A percentile compares a stretch with the other conserved stretches of the same genome.
phyloP scores from a whole-genome alignment of 139 green algal genomes.

The Spirogloea muscicola region DNA sequence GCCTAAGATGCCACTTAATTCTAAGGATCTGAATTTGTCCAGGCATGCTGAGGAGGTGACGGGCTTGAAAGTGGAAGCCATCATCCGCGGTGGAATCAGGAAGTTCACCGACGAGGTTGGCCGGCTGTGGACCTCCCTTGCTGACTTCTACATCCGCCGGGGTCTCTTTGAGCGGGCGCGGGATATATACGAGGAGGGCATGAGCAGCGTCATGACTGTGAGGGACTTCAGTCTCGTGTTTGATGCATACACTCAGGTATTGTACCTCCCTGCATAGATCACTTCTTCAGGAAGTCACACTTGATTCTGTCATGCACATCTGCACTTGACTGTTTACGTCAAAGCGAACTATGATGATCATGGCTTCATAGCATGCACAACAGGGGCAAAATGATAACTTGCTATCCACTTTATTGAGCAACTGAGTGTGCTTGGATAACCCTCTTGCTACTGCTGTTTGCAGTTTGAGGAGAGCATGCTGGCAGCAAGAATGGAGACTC shows the following conservation, averaged over 20 bases:
- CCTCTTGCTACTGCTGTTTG: no score
- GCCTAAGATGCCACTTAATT: no score
- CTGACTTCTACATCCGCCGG: slow-evolving; percentile 96
- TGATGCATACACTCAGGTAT: slow-evolving; percentile 86
- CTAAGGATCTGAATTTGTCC: no score
- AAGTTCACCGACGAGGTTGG: slow-evolving; percentile 91
- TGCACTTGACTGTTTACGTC: no score
- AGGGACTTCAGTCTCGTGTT: slow-evolving; percentile 95
- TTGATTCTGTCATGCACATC: slow-evolving; percentile 80
- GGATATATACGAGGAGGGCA: slow-evolving; percentile 95
- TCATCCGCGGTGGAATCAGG: slow-evolving; percentile 73
- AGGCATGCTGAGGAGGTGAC: slow-evolving; percentile 72
- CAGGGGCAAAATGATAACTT: no score
- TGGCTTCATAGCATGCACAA: no score
- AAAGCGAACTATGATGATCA: no score
- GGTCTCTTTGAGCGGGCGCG: slow-evolving; percentile 92
- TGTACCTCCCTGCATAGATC: no score
- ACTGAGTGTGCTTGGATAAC: no score
- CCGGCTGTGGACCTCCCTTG: slow-evolving; percentile 87
- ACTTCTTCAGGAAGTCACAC: slow-evolving; percentile 85
- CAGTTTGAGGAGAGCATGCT: slow-evolving; percentile 56
- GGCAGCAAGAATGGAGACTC: slow-evolving; percentile 44
- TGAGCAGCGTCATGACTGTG: slow-evolving; percentile 75
- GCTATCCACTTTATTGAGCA: no score
- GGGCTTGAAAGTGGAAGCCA: slow-evolving; percentile 67